A percentile compares a stretch with the other conserved stretches of the same genome.
Evolutionary conservation across 306 rosid genomes (phyloP).

Genomic region (Castanea mollissima): DNA sequence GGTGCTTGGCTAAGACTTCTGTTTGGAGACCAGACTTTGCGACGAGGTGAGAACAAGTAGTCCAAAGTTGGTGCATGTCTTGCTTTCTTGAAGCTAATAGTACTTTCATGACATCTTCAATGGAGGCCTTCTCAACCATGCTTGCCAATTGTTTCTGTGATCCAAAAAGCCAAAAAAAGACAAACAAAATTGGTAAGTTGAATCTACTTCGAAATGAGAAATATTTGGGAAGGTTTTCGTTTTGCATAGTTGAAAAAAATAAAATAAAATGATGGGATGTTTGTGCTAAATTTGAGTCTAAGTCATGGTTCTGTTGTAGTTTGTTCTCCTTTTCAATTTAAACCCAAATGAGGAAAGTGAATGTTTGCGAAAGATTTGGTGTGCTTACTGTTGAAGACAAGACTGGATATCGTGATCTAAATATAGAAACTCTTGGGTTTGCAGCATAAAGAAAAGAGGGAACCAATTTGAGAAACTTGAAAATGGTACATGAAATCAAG

Average conservation of each 20-base stretch:
- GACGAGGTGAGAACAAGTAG: slow-evolving; percentile 88
- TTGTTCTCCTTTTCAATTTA: slow-evolving; percentile 28
- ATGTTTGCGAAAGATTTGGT: slow-evolving; percentile 38
- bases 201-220: neutral
- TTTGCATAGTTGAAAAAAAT: neutral
- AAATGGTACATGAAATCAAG: slow-evolving; percentile 40
- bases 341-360: slow-evolving; percentile 79
- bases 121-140: slow-evolving; percentile 97
- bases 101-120: slow-evolving; percentile 98
- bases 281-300: neutral
- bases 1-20: slow-evolving; percentile 84
- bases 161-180: neutral
- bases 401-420: slow-evolving; percentile 41
- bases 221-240: neutral
- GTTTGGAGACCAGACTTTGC: slow-evolving; percentile 93
- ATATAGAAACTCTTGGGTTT: slow-evolving; percentile 46
- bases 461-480: slow-evolving; percentile 39
- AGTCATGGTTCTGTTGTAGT: slow-evolving; percentile 16
- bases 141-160: slow-evolving; percentile 88
- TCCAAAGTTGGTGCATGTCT: slow-evolving; percentile 98
- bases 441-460: slow-evolving; percentile 12
- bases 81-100: slow-evolving; percentile 85
- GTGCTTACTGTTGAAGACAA: slow-evolving; percentile 55
- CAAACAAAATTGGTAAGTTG: neutral
- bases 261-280: slow-evolving; percentile 35